Conservation (phyloP, 2,329 filamentous ascomycete genomes). For the Ceratocystis eucalypticola region DNA sequence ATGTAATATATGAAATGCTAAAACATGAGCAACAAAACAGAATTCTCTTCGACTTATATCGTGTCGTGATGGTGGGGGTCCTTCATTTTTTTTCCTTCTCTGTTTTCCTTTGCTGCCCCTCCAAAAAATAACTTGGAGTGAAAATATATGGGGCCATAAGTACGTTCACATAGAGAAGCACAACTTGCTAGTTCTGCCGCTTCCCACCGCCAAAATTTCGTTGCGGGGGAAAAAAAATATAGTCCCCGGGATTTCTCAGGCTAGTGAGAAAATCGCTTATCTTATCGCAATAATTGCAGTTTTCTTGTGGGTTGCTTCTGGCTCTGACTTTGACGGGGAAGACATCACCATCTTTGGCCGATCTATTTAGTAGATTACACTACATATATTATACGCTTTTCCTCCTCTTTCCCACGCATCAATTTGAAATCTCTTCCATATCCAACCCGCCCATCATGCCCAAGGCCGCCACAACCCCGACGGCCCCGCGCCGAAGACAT, state of each 20-base stretch:
- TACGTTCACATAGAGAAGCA: neutral
- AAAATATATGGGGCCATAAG: constrained; percentile 5
- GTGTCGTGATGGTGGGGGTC: constrained; percentile 6
- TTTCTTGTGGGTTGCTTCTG: constrained; percentile 18
- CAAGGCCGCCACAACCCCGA: constrained; percentile 52
- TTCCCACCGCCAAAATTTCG: constrained; percentile 19
- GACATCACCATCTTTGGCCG: neutral
- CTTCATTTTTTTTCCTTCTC: constrained; percentile 4
- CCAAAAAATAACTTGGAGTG: neutral
- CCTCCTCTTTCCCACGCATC: neutral
- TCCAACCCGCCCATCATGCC: constrained; percentile 46
- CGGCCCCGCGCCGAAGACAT: constrained; percentile 55
- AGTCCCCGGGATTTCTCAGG: neutral
- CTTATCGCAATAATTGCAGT: constrained; percentile 19
- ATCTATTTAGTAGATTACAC: too few species aligned
- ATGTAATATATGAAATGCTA: neutral
- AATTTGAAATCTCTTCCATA: neutral
- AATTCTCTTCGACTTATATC: constrained; percentile 5
- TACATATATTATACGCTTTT: neutral
- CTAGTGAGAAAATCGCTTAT: constrained; percentile 15
- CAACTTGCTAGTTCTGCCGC: constrained; percentile 8
- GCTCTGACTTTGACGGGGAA: neutral
- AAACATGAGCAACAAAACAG: neutral
- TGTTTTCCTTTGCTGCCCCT: constrained; percentile 3
- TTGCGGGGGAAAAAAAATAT: constrained; percentile 17